Percentiles rank a stretch among this genome's conserved stretches.
phyloP scores from a whole-genome alignment of 768 basidiomycete genomes.

The Phaffia australis region DNA sequence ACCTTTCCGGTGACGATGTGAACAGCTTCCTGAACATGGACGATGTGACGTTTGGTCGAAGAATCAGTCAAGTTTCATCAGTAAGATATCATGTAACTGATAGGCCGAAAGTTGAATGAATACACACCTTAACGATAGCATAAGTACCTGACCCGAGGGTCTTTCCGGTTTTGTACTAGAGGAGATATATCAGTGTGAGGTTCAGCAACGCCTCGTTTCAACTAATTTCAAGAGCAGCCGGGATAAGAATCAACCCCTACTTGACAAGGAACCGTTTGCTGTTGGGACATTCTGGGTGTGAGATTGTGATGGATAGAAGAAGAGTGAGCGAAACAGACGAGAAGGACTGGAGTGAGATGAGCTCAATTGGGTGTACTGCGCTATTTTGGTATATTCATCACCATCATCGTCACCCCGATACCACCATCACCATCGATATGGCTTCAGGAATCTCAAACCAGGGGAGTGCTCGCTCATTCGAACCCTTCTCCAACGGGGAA shows the following conservation, averaged over 20 bases:
- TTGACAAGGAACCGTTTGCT: slow-evolving; percentile 38
- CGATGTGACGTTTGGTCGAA: neutral
- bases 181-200: neutral
- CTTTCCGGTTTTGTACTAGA: slow-evolving; percentile 69
- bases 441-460: neutral
- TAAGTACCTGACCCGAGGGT: slow-evolving; percentile 87
- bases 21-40: slow-evolving; percentile 12
- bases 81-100: neutral
- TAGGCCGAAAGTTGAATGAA: neutral
- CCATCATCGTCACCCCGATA: neutral
- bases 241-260: slow-evolving; percentile 20
- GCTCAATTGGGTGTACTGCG: neutral
- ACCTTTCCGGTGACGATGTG: slow-evolving; percentile 27
- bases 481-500: slow-evolving; percentile 1
- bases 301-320: neutral
- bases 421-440: too few species aligned
- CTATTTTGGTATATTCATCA: neutral
- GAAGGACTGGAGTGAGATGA: neutral
- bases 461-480: neutral
- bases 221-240: slow-evolving; percentile 31
- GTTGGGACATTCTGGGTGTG: slow-evolving; percentile 14
- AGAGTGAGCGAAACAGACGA: neutral
- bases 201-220: neutral
- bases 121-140: slow-evolving; percentile 61
- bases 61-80: neutral